These are phyloP conservation scores for Tremella fuciformis DNA, from an alignment of 768 basidiomycete species.

Conservation along the genomic window DNA sequence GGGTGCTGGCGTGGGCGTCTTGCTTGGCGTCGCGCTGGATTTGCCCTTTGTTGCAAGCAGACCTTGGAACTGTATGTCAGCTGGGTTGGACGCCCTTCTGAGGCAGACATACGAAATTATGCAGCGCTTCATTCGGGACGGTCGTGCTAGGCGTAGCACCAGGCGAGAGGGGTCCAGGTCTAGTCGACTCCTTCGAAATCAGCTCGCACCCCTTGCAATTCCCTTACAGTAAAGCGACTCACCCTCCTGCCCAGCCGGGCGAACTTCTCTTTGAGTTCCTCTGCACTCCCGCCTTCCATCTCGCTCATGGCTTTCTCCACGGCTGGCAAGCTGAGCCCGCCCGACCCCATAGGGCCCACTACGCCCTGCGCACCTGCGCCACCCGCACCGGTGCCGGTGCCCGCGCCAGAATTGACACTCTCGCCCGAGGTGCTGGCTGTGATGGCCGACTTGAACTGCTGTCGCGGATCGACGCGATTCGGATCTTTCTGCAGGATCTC, in stretches of 20 bases:
- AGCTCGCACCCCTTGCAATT: not conserved
- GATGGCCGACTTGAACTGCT: conserved; percentile 64
- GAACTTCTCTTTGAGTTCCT: conserved; percentile 45
- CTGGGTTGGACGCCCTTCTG: not conserved
- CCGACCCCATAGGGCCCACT: conserved; percentile 88
- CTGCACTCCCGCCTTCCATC: conserved; percentile 64
- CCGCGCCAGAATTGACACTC: conserved; percentile 1
- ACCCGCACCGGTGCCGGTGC: not conserved
- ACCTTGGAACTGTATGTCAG: conserved; percentile 28
- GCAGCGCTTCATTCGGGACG: conserved; percentile 48
- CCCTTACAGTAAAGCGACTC: conserved; percentile 8
- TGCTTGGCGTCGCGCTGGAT: conserved; percentile 4
- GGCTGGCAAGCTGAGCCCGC: conserved; percentile 76
- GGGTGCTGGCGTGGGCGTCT: not conserved
- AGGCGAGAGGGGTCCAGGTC: conserved; percentile 26
- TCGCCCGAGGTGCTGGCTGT: conserved; percentile 5
- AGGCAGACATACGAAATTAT: conserved; percentile 45
- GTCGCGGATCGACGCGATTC: conserved; percentile 80
- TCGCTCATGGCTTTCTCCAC: conserved; percentile 84
- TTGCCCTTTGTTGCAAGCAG: conserved; percentile 32
- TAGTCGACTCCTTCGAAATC: conserved; percentile 26
- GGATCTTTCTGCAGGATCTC: conserved; percentile 87
- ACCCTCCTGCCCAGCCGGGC: conserved; percentile 40
- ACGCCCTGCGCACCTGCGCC: conserved; percentile 58
- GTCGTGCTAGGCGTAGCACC: conserved; percentile 15